Evolutionary conservation across 257 asterid genomes (phyloP).

Genomic region (Lycium ferocissimum): DNA sequence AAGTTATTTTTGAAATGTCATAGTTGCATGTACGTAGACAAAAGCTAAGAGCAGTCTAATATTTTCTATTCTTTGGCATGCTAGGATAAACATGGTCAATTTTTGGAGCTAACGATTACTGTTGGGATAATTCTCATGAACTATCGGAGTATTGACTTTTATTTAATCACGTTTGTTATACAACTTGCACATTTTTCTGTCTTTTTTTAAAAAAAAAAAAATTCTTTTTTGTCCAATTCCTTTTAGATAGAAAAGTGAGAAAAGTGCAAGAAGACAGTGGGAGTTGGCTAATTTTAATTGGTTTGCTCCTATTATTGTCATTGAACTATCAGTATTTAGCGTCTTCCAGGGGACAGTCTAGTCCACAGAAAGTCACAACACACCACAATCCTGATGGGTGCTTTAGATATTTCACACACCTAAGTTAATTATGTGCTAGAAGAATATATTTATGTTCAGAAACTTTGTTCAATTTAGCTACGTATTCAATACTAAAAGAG

Average conservation of each 20-base stretch:
- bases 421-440: not conserved
- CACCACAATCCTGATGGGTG: not conserved
- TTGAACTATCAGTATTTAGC: not conserved
- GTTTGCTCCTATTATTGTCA: not conserved
- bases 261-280: not conserved
- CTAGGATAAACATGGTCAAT: conserved; percentile 23
- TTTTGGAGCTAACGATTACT: not conserved
- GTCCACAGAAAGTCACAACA: not conserved
- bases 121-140: not conserved
- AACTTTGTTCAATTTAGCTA: not conserved
- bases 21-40: not conserved
- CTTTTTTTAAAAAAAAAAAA: not conserved
- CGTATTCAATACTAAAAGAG: not conserved
- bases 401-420: not conserved
- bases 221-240: not conserved
- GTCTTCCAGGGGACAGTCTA: not conserved
- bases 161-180: conserved; percentile 11
- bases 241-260: not conserved
- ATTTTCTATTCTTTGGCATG: conserved; percentile 21
- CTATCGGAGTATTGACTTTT: conserved; percentile 22
- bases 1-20: conserved; percentile 20
- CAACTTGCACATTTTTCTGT: not conserved
- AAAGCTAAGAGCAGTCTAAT: not conserved
- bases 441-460: not conserved
- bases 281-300: not conserved